Evolutionary conservation across 164 flowering plant genomes (phyloP), one percentile per base, ranked within the genome.

Genomic region (Vitis riparia): DNA sequence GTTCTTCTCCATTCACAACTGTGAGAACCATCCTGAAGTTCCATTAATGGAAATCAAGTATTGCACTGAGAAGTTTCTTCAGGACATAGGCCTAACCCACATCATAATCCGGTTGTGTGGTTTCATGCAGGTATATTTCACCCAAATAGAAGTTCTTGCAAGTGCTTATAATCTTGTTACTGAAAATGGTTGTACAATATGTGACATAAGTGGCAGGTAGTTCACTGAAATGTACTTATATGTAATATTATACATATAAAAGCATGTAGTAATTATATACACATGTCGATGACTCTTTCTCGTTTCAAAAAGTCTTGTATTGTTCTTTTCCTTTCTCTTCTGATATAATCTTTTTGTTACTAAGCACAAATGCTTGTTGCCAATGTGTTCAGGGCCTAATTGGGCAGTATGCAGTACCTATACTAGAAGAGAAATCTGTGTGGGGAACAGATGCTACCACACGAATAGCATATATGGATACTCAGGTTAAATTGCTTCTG

Each of bases 371-470:
- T 57, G 62, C 12, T 59, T 76, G 52, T 29, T 63, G 23, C 47
- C 51, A 3, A 63, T 50, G 62, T 63, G 32, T 64, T 37, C 80
- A 95, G 99, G 99, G 98, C 11, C 86, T 95, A 27, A 91, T 91
- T 74, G 99, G 99, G 77, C 99, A 95, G 78, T 95, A 95, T 85
- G 99, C 98, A 16, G 97, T 95, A 30, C 99, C 99, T 30, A 91
- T 95, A 63, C 78, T 95, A 59, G 99, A 95, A 82, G 98, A 95
- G 64, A 91, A 95, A 79, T 91, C 99, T 64, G 99, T 95, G 15
- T 95, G 99, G 99, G 99, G 99, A 76, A 95, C 99, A 10, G 99
- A 95, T 84, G 99, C 99, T 11, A 97, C 97, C 27, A 95, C 99
- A 58, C 72, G 98, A 82, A 88, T 95, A 70, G 99, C 98, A 68